Evolutionary conservation across 345 rosid species (phyloP).

Genomic region (Passiflora organensis): DNA sequence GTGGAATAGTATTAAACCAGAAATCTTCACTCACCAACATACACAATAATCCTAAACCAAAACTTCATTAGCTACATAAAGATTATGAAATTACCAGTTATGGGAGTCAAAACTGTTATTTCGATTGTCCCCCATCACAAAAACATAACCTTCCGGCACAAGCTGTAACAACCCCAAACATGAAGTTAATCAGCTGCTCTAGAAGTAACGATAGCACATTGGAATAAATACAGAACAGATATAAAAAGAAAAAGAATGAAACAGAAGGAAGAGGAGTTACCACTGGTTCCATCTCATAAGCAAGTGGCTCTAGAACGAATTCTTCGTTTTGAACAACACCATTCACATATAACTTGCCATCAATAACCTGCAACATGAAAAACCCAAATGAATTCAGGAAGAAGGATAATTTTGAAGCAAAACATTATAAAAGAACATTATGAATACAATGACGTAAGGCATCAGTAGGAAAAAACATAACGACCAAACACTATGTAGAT

Average conservation of each 20-base stretch:
- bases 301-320: conserved; percentile 64
- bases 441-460: not conserved
- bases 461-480: not conserved
- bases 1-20: not conserved
- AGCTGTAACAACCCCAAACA: conserved; percentile 35
- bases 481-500: conserved; percentile 13
- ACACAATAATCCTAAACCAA: conserved; percentile 1
- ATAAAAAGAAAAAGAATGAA: not conserved
- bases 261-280: conserved; percentile 26
- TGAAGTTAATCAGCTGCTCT: not conserved
- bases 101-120: conserved; percentile 90
- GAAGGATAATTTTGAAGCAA: not conserved
- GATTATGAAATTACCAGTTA: conserved; percentile 53
- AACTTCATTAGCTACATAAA: not conserved
- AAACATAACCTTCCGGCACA: conserved; percentile 80
- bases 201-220: too few relatives aligned
- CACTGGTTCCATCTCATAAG: conserved; percentile 68
- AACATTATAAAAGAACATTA: not conserved
- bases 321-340: conserved; percentile 56
- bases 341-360: conserved; percentile 70
- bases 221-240: too few relatives aligned
- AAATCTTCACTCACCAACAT: conserved; percentile 4
- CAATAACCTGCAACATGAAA: conserved; percentile 45
- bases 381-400: not conserved
- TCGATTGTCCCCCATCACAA: conserved; percentile 92